Conservation (phyloP, 2,329 filamentous ascomycete genomes). For the Ophiostoma ulmi region DNA sequence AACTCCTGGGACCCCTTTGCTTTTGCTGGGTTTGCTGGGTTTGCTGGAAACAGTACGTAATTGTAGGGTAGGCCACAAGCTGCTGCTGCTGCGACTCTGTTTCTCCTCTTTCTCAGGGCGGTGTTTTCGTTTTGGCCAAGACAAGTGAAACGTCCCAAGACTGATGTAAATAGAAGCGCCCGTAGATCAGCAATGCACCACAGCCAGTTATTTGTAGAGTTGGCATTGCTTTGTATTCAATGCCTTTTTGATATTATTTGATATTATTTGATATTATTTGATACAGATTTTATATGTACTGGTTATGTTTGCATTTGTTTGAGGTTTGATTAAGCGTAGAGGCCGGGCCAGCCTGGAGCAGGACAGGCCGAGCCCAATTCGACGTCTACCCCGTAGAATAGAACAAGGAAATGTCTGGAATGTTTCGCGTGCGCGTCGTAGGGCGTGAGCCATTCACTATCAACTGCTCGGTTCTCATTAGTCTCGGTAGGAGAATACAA, state of each 20-base stretch:
- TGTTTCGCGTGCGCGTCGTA: background rate
- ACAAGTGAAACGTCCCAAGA: constrained; percentile 14
- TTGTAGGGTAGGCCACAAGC: background rate
- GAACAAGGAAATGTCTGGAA: background rate
- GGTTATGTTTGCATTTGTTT: background rate
- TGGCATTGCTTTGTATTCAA: background rate
- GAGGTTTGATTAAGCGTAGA: background rate
- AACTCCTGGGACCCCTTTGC: constrained; percentile 7
- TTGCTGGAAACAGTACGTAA: constrained; percentile 9
- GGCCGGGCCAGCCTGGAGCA: too few species aligned
- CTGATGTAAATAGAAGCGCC: constrained; percentile 6
- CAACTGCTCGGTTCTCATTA: background rate
- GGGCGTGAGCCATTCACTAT: background rate
- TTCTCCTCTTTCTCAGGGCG: background rate
- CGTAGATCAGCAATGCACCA: background rate
- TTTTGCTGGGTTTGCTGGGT: too few species aligned
- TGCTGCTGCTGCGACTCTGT: background rate
- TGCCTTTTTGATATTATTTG: background rate
- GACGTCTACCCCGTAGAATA: too few species aligned
- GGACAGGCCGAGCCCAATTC: too few species aligned
- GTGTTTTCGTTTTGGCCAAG: constrained; percentile 6
- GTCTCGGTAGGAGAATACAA: background rate
- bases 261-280: background rate
- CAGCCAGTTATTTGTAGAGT: background rate
- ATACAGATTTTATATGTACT: background rate